Evolutionary conservation across 2,329 filamentous ascomycete species (phyloP).

Genomic region (Emmonsiellopsis sp.): DNA sequence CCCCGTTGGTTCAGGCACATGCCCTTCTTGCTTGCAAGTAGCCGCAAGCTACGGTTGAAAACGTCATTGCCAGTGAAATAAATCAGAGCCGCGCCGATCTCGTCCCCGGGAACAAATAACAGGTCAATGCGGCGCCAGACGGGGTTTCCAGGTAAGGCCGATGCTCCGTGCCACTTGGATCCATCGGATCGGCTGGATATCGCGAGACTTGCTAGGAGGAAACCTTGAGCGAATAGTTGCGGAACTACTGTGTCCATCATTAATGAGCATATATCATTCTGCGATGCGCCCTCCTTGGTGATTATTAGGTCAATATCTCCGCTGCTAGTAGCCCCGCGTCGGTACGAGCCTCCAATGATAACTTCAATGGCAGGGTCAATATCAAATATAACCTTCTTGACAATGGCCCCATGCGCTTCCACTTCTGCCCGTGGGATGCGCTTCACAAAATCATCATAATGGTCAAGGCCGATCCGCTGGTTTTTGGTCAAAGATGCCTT

Average conservation of each 20-base stretch:
- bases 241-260: conserved; percentile 55
- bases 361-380: conserved; percentile 59
- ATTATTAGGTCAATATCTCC: conserved; percentile 82
- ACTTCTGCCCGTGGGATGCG: conserved; percentile 74
- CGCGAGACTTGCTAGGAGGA: conserved; percentile 63
- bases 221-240: conserved; percentile 49
- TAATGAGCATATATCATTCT: conserved; percentile 51
- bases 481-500: conserved; percentile 56
- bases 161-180: conserved; percentile 85
- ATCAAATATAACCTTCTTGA: conserved; percentile 47
- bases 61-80: conserved; percentile 96
- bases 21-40: conserved; percentile 68
- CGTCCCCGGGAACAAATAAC: conserved; percentile 66
- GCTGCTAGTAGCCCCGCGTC: conserved; percentile 63
- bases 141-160: conserved; percentile 50
- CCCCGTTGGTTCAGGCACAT: conserved; percentile 82
- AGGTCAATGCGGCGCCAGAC: conserved; percentile 78
- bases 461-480: conserved; percentile 68
- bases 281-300: conserved; percentile 54
- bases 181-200: conserved; percentile 46
- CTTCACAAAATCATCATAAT: conserved; percentile 67
- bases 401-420: conserved; percentile 54
- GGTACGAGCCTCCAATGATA: conserved; percentile 75
- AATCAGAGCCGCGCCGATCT: conserved; percentile 77
- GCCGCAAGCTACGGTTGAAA: conserved; percentile 77